phyloP scores from a whole-genome alignment of 163 green algal species.

The Trebouxiophyceae sp. region DNA sequence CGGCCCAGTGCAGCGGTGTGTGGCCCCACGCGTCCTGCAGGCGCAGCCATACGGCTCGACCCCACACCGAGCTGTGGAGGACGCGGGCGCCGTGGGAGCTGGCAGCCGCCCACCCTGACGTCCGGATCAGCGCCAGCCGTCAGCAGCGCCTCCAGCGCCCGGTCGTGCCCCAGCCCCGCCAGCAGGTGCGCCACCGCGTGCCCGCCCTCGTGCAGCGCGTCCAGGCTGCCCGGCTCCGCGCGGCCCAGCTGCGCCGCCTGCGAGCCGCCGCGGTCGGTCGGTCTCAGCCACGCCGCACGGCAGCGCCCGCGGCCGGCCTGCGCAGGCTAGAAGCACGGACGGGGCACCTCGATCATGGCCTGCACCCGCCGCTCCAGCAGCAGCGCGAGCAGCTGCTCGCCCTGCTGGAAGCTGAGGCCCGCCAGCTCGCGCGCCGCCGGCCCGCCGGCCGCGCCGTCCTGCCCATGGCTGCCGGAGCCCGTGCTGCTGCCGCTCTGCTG shows the following conservation, averaged over 20 bases:
- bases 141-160: background rate
- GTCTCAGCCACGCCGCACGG: background rate
- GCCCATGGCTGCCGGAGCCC: background rate
- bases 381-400: background rate
- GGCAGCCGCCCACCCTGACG: background rate
- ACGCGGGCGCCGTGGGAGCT: background rate
- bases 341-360: background rate
- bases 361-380: background rate
- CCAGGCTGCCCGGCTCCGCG: too few relatives aligned
- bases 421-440: background rate
- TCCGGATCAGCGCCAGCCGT: background rate
- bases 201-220: background rate
- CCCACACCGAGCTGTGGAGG: background rate
- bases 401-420: background rate
- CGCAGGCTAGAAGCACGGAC: background rate
- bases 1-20: background rate
- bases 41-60: background rate
- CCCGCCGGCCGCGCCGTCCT: background rate
- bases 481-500: background rate
- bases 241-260: too few relatives aligned
- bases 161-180: background rate
- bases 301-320: background rate
- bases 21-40: background rate
- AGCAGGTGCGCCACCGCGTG: background rate
- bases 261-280: too few relatives aligned